These are phyloP conservation scores for Stemphylium vesicarium DNA, from an alignment of 2,329 filamentous ascomycete species.

Conservation along the genomic window DNA sequence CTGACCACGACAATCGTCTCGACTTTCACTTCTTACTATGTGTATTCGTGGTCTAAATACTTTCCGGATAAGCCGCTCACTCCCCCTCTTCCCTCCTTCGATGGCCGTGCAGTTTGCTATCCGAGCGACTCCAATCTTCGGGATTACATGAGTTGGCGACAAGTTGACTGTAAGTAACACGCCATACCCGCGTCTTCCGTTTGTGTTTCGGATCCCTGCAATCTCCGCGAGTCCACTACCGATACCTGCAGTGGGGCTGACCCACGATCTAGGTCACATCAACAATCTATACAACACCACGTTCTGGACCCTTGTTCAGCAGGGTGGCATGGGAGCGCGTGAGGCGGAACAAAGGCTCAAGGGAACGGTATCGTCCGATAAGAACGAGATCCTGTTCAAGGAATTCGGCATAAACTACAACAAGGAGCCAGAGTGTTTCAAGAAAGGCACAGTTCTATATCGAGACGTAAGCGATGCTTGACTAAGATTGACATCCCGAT, in stretches of 20 bases:
- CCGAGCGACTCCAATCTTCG: slow-evolving; percentile 80
- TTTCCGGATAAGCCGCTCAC: slow-evolving; percentile 76
- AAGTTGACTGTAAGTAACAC: slow-evolving; percentile 80
- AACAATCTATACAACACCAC: slow-evolving; percentile 99
- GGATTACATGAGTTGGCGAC: slow-evolving; percentile 96
- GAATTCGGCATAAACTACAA: slow-evolving; percentile 96
- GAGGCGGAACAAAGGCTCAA: slow-evolving; percentile 83
- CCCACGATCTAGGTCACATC: slow-evolving; percentile 73
- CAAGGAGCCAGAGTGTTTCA: slow-evolving; percentile 89
- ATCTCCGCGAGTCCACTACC: not conserved
- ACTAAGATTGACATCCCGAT: not conserved
- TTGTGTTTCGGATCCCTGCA: not conserved
- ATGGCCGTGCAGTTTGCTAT: slow-evolving; percentile 89
- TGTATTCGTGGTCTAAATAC: slow-evolving; percentile 77
- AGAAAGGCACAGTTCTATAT: slow-evolving; percentile 90
- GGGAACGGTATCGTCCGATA: slow-evolving; percentile 83
- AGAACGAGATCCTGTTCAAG: slow-evolving; percentile 94
- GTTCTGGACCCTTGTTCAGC: slow-evolving; percentile 87
- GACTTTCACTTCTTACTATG: slow-evolving; percentile 91
- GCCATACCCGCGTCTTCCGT: not conserved
- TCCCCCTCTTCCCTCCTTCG: slow-evolving; percentile 83
- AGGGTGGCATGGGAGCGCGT: slow-evolving; percentile 74
- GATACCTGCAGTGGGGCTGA: not conserved
- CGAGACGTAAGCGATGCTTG: slow-evolving; percentile 67
- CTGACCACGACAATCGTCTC: slow-evolving; percentile 89